Percentiles rank a stretch among this genome's conserved stretches.
These are phyloP conservation scores for Colletotrichum noveboracense DNA, from an alignment of 2,329 filamentous ascomycete species.

Conservation along the genomic window DNA sequence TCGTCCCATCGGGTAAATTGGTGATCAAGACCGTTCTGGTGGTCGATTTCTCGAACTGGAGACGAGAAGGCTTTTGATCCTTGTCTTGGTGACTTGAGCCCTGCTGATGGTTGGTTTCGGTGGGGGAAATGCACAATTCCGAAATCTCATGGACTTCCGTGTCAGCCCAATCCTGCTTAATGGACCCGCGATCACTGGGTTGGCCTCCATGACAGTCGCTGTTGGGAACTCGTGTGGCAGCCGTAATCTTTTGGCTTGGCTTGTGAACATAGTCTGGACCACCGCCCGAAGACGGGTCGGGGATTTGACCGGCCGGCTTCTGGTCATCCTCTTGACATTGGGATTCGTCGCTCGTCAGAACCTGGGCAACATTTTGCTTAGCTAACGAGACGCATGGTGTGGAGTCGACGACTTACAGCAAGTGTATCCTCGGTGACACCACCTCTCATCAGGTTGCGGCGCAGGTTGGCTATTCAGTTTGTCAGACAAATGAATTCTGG, in stretches of 20 bases:
- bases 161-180: not conserved
- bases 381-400: not conserved
- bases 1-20: conserved; percentile 66
- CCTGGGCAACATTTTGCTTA: not conserved
- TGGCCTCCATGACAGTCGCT: not conserved
- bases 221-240: not conserved
- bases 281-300: not conserved
- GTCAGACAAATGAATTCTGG: conserved; percentile 1
- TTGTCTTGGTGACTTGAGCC: not conserved
- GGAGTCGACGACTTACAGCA: conserved; percentile 38
- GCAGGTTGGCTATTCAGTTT: conserved; percentile 44
- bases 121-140: not conserved
- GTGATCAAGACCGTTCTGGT: conserved; percentile 66
- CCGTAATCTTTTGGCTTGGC: not conserved
- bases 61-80: not conserved
- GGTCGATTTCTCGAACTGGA: conserved; percentile 41
- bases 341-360: conserved; percentile 22
- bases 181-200: not conserved
- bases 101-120: not conserved
- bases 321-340: conserved; percentile 9
- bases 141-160: not conserved
- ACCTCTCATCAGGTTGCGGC: conserved; percentile 52
- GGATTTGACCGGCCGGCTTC: not conserved
- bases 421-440: conserved; percentile 54
- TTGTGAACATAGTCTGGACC: not conserved